phyloP scores from a whole-genome alignment of 1,284 basidiomycete species.

The Moesziomyces aphidis region DNA sequence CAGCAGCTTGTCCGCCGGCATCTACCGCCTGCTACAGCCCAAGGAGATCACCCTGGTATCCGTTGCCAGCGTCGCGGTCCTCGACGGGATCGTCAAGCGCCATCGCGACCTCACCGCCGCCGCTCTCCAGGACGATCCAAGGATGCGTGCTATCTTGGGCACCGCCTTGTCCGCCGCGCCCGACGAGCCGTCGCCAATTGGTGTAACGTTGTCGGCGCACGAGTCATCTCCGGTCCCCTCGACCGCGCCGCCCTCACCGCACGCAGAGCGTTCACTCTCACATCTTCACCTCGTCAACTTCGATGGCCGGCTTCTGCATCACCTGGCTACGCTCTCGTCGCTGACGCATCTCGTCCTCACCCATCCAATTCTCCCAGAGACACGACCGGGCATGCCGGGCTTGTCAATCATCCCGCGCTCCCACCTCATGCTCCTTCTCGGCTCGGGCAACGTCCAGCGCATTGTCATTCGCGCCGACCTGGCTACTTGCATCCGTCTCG shows the following conservation, averaged over 20 bases:
- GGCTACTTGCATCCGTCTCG: slow-evolving; percentile 28
- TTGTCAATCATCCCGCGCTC: slow-evolving; percentile 37
- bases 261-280: slow-evolving; percentile 21
- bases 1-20: slow-evolving; percentile 6
- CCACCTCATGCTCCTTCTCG: slow-evolving; percentile 37
- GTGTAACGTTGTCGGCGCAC: neutral
- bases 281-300: slow-evolving; percentile 46
- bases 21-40: slow-evolving; percentile 16
- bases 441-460: slow-evolving; percentile 24
- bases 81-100: slow-evolving; percentile 31
- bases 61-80: slow-evolving; percentile 10
- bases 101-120: slow-evolving; percentile 37
- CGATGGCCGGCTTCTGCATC: slow-evolving; percentile 41
- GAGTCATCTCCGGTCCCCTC: neutral
- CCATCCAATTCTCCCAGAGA: slow-evolving; percentile 17
- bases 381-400: slow-evolving; percentile 19
- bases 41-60: slow-evolving; percentile 33
- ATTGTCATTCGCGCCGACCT: slow-evolving; percentile 35
- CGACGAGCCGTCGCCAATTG: neutral
- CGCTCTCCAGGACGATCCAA: slow-evolving; percentile 30
- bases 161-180: neutral
- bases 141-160: slow-evolving; percentile 24
- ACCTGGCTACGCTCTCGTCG: slow-evolving; percentile 32
- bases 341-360: slow-evolving; percentile 46
- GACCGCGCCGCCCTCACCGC: neutral